phyloP scores from a whole-genome alignment of 139 green algal genomes.

The Chlamydomonas applanata region DNA sequence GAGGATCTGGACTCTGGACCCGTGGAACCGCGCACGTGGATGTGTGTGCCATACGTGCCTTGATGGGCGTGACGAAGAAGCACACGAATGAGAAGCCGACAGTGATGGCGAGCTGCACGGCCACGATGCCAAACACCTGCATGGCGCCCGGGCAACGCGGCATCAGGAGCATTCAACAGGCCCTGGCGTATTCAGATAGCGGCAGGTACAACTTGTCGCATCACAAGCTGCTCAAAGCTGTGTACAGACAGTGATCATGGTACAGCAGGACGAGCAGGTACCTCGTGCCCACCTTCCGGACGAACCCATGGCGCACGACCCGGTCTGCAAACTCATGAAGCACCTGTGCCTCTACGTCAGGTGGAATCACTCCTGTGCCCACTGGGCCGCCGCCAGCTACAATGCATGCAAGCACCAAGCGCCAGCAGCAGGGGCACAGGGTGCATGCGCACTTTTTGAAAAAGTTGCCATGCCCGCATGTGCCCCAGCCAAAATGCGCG shows the following conservation, averaged over 20 bases:
- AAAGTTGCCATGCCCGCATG: no score
- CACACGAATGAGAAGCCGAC: constrained; percentile 45
- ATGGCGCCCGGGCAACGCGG: background rate
- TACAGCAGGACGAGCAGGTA: background rate
- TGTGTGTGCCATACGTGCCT: no score
- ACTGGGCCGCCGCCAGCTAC: constrained; percentile 8
- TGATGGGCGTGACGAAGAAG: constrained; percentile 47
- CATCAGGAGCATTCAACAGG: background rate
- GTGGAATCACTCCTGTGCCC: background rate
- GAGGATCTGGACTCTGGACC: no score
- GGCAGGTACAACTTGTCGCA: no score
- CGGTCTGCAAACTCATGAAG: constrained; percentile 12
- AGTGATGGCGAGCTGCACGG: constrained; percentile 52
- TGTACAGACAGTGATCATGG: no score
- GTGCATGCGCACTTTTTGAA: no score
- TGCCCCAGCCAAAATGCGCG: no score
- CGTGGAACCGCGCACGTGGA: no score
- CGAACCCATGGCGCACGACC: constrained; percentile 48
- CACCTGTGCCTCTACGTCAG: constrained; percentile 20
- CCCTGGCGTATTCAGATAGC: no score
- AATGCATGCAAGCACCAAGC: background rate
- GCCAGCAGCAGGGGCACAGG: no score
- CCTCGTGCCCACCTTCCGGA: constrained; percentile 59
- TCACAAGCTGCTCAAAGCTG: no score
- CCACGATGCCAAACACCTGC: constrained; percentile 44